Conservation (phyloP, 495 filamentous ascomycete species). For the Aspergillus mulundensis region DNA sequence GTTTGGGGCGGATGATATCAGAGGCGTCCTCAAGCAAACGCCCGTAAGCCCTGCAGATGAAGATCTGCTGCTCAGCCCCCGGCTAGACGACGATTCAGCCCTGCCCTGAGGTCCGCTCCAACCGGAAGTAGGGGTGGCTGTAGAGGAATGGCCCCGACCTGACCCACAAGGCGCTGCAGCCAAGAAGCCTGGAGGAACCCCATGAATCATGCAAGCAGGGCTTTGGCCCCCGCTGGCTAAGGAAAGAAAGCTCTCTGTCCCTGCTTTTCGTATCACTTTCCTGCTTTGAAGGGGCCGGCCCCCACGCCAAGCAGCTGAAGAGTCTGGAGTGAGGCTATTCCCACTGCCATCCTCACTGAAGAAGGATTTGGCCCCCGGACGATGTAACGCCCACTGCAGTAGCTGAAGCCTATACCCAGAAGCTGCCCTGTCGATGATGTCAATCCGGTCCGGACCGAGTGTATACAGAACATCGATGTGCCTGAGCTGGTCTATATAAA, state of each 20-base stretch:
- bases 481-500: neutral
- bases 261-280: neutral
- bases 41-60: neutral
- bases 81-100: neutral
- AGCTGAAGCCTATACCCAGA: no score
- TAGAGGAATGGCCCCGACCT: neutral
- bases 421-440: neutral
- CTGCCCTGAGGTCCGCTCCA: no score
- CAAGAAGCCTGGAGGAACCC: neutral
- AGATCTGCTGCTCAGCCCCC: neutral
- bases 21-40: neutral
- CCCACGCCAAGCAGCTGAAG: neutral
- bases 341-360: neutral
- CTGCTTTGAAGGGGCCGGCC: neutral
- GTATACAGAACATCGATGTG: neutral
- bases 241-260: neutral
- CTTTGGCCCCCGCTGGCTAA: neutral
- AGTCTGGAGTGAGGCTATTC: neutral
- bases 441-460: neutral
- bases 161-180: neutral
- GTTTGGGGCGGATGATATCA: neutral
- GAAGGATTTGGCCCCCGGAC: neutral
- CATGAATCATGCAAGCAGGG: neutral
- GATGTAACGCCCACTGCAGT: neutral
- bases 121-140: neutral